A percentile compares a stretch with the other conserved stretches of the same genome.
phyloP scores from a whole-genome alignment of 2,329 filamentous ascomycete genomes.

The Pyrenophora graminea region DNA sequence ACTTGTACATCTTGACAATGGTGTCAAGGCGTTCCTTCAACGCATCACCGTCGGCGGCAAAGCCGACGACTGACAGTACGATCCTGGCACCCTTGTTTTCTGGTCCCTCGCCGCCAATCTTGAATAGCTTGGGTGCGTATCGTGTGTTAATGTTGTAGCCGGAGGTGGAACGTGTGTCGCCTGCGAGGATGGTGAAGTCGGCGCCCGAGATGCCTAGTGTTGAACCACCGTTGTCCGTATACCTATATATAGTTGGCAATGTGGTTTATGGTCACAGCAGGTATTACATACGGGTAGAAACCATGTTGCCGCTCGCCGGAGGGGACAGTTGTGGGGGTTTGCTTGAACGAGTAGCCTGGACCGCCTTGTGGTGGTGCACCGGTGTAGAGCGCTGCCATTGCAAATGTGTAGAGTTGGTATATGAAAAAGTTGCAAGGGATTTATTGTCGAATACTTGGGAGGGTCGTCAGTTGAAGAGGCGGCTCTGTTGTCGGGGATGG shows the following conservation, averaged over 20 bases:
- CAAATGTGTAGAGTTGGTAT: slow-evolving; percentile 5
- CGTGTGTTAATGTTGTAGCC: slow-evolving; percentile 98
- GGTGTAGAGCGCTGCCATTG: slow-evolving; percentile 61
- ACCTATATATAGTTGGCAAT: slow-evolving; percentile 58
- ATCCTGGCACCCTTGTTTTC: slow-evolving; percentile 84
- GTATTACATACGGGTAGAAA: slow-evolving; percentile 80
- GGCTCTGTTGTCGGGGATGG: slow-evolving; percentile 25
- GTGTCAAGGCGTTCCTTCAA: slow-evolving; percentile 92
- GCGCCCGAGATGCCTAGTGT: slow-evolving; percentile 92
- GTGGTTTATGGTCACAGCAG: slow-evolving; percentile 2
- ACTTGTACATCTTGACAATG: slow-evolving; percentile 98
- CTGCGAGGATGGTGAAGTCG: slow-evolving; percentile 94
- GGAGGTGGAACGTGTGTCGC: slow-evolving; percentile 92
- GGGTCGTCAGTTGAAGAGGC: slow-evolving; percentile 18
- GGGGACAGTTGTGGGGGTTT: slow-evolving; percentile 53
- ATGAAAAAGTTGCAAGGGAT: neutral
- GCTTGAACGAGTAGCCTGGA: slow-evolving; percentile 65
- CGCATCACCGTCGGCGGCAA: slow-evolving; percentile 91
- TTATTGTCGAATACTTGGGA: slow-evolving; percentile 16
- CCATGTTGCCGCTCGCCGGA: slow-evolving; percentile 69
- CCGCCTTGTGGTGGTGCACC: slow-evolving; percentile 56
- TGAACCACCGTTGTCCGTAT: slow-evolving; percentile 97
- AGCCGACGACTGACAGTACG: slow-evolving; percentile 91
- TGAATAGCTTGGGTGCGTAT: slow-evolving; percentile 94
- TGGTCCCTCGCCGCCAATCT: slow-evolving; percentile 87